phyloP scores from a whole-genome alignment of 352 stramenopile species.

The Albugo candida region DNA sequence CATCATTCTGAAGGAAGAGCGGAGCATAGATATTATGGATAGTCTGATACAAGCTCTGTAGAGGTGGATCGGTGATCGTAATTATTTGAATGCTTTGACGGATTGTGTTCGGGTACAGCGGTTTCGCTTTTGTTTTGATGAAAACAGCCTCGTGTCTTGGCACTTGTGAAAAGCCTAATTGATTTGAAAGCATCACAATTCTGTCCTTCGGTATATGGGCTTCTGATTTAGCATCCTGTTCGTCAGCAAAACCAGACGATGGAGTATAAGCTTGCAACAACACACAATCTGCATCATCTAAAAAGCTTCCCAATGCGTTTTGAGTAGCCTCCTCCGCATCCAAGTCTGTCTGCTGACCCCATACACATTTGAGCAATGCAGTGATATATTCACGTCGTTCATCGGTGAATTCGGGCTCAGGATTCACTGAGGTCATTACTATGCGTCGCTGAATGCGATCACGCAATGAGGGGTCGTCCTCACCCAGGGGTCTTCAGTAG shows the following conservation, averaged over 20 bases:
- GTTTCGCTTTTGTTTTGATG: slow-evolving; percentile 26
- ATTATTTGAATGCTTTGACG: slow-evolving; percentile 49
- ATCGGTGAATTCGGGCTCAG: too few species aligned
- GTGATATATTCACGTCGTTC: slow-evolving; percentile 36
- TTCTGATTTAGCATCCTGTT: slow-evolving; percentile 15
- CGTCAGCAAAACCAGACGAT: slow-evolving; percentile 9
- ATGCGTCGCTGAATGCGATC: too few species aligned
- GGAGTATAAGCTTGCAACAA: slow-evolving; percentile 31
- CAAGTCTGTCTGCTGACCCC: slow-evolving; percentile 21
- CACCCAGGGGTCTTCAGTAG: too few species aligned
- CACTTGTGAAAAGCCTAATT: background rate
- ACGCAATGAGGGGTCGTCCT: too few species aligned
- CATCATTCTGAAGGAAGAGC: slow-evolving; percentile 34
- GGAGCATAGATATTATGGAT: slow-evolving; percentile 72
- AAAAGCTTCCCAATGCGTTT: slow-evolving; percentile 33
- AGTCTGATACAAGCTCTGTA: slow-evolving; percentile 61
- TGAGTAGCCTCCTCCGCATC: slow-evolving; percentile 18
- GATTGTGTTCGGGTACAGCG: slow-evolving; percentile 52
- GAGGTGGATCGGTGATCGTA: slow-evolving; percentile 36
- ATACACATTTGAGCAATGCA: slow-evolving; percentile 39
- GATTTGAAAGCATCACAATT: slow-evolving; percentile 3
- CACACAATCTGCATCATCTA: slow-evolving; percentile 43
- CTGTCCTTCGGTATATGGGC: slow-evolving; percentile 8
- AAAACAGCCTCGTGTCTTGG: slow-evolving; percentile 21
- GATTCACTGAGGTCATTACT: too few species aligned